phyloP scores from a whole-genome alignment of 176 grass and related monocot genomes.

The Urochloa ruziziensis region DNA sequence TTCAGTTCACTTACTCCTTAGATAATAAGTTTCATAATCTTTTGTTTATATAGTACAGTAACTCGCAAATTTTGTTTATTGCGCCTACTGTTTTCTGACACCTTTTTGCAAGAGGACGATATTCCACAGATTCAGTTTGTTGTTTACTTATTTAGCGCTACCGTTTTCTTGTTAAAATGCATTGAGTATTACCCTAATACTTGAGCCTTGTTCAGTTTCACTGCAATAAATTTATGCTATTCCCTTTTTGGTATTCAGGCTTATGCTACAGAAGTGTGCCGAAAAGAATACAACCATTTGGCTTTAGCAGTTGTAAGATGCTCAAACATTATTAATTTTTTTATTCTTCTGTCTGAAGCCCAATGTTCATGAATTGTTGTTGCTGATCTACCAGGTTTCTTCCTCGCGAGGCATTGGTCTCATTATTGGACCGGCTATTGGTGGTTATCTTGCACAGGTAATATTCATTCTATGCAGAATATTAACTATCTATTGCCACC shows the following conservation, averaged over 20 bases:
- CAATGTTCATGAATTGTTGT: constrained; percentile 4
- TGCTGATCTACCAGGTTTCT: constrained; percentile 41
- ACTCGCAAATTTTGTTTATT: background rate
- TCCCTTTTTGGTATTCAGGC: constrained; percentile 42
- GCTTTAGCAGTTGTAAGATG: constrained; percentile 55
- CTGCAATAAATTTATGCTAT: background rate
- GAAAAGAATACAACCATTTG: constrained; percentile 56
- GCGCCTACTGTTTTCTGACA: background rate
- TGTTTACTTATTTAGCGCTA: background rate
- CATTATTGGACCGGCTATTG: constrained; percentile 70
- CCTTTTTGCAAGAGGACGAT: background rate
- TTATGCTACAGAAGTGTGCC: constrained; percentile 67
- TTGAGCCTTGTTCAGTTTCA: background rate
- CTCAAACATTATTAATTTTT: background rate
- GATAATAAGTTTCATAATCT: background rate
- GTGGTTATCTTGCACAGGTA: constrained; percentile 70
- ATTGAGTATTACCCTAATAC: background rate
- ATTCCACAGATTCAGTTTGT: background rate
- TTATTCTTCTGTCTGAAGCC: background rate
- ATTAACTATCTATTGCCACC: background rate
- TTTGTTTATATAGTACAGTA: constrained; percentile 3
- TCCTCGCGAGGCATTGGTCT: constrained; percentile 60
- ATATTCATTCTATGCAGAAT: background rate
- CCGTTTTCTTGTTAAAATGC: background rate
- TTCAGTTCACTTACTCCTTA: background rate